Conservation (phyloP, 306 rosid genomes). For the Prunus salicina region DNA sequence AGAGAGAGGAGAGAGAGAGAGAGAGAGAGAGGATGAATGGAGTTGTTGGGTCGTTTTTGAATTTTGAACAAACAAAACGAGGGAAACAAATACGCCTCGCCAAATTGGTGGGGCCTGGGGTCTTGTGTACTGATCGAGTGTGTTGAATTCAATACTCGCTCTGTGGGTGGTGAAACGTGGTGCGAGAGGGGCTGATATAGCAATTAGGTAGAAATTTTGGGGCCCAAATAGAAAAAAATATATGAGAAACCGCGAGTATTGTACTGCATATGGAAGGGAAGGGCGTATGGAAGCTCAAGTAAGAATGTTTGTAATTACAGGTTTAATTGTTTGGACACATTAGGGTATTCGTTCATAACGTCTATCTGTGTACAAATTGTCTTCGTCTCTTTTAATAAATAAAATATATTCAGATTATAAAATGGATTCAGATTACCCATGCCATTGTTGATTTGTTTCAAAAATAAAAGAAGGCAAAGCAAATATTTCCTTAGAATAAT, state of each 20-base stretch:
- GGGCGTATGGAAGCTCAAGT: not conserved
- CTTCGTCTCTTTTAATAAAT: not conserved
- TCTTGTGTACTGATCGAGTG: not conserved
- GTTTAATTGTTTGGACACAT: not conserved
- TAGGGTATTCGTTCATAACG: not conserved
- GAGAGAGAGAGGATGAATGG: not conserved
- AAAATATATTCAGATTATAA: too few species aligned
- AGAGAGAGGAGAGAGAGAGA: not conserved
- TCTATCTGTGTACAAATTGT: not conserved
- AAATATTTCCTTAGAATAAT: too few species aligned
- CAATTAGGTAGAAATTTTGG: not conserved
- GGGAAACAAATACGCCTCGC: slow-evolving; percentile 49
- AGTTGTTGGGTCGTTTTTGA: slow-evolving; percentile 62
- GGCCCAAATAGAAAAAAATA: not conserved
- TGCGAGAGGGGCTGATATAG: not conserved
- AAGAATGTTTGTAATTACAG: not conserved
- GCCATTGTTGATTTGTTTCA: too few species aligned
- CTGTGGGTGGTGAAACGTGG: not conserved
- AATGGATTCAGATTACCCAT: too few species aligned
- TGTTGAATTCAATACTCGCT: not conserved
- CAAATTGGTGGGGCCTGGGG: not conserved
- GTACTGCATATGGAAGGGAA: not conserved
- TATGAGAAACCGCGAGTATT: not conserved
- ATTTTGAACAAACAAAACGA: slow-evolving; percentile 66
- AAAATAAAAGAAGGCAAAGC: too few species aligned